Percentiles rank a stretch among this genome's conserved stretches.
Evolutionary conservation across 257 asterid genomes (phyloP).

Genomic region (Salvia miltiorrhiza): DNA sequence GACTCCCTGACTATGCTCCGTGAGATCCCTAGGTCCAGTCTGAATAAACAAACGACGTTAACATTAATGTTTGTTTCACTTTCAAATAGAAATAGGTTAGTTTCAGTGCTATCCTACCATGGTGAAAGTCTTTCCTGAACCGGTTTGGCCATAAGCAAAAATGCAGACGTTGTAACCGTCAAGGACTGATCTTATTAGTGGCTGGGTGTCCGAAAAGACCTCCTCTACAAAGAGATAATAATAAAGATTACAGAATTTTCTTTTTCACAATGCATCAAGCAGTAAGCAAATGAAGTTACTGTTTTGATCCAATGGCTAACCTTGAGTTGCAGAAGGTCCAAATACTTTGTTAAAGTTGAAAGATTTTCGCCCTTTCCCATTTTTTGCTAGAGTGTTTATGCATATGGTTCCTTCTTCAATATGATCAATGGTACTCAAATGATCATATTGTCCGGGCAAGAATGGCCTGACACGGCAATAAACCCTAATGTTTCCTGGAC

Average conservation of each 20-base stretch:
- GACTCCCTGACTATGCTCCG: constrained; percentile 77
- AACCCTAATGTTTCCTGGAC: constrained; percentile 85
- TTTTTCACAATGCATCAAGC: not conserved
- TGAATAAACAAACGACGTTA: constrained; percentile 30
- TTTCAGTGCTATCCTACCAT: constrained; percentile 48
- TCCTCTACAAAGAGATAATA: constrained; percentile 51
- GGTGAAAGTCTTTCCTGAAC: constrained; percentile 91
- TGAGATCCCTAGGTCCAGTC: constrained; percentile 89
- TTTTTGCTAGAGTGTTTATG: constrained; percentile 53
- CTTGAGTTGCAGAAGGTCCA: constrained; percentile 83
- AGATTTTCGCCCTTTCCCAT: constrained; percentile 64
- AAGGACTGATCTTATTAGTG: constrained; percentile 82
- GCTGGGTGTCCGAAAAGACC: constrained; percentile 86
- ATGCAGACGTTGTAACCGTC: constrained; percentile 97
- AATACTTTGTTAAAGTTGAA: constrained; percentile 86
- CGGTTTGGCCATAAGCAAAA: constrained; percentile 95
- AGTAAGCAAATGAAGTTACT: not conserved
- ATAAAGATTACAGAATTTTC: constrained; percentile 9
- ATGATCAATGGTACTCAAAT: constrained; percentile 60
- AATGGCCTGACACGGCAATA: constrained; percentile 93
- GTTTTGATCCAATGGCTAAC: constrained; percentile 30
- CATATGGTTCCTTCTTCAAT: constrained; percentile 78
- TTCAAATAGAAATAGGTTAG: not conserved
- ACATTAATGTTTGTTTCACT: constrained; percentile 2
- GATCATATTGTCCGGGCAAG: constrained; percentile 54